These are phyloP conservation scores for Penicillium sp. DNA, from an alignment of 2,329 filamentous ascomycete genomes.

Conservation along the genomic window DNA sequence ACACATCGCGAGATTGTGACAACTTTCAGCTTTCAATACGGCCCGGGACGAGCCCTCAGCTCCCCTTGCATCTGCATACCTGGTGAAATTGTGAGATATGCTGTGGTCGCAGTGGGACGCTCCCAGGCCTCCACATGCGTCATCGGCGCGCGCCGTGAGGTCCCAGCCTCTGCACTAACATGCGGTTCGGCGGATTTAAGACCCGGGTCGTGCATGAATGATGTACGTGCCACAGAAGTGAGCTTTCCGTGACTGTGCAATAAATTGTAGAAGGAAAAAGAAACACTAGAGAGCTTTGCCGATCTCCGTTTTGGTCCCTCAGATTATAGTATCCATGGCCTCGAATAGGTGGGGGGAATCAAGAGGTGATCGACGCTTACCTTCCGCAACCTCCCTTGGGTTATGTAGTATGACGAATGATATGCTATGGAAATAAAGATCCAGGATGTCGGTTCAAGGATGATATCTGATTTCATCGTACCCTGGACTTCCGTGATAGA, in stretches of 20 bases:
- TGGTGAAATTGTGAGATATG: conserved; percentile 3
- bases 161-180: conserved; percentile 5
- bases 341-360: neutral
- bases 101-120: neutral
- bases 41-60: conserved; percentile 9
- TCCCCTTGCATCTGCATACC: conserved; percentile 21
- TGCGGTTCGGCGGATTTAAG: conserved; percentile 15
- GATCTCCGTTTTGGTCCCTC: neutral
- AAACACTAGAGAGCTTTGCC: neutral
- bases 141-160: conserved; percentile 12
- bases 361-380: neutral
- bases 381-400: neutral
- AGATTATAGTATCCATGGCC: neutral
- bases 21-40: conserved; percentile 11
- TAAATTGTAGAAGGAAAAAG: neutral
- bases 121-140: conserved; percentile 17
- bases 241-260: conserved; percentile 1
- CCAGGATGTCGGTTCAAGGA: conserved; percentile 1
- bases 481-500: neutral
- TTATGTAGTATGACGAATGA: conserved; percentile 5
- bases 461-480: neutral
- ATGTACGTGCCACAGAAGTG: conserved; percentile 6
- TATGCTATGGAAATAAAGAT: conserved; percentile 12
- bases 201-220: neutral
- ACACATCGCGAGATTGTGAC: conserved; percentile 13